These are phyloP conservation scores for Diaporthe caulivora DNA, from an alignment of 2,329 filamentous ascomycete genomes.

Conservation along the genomic window DNA sequence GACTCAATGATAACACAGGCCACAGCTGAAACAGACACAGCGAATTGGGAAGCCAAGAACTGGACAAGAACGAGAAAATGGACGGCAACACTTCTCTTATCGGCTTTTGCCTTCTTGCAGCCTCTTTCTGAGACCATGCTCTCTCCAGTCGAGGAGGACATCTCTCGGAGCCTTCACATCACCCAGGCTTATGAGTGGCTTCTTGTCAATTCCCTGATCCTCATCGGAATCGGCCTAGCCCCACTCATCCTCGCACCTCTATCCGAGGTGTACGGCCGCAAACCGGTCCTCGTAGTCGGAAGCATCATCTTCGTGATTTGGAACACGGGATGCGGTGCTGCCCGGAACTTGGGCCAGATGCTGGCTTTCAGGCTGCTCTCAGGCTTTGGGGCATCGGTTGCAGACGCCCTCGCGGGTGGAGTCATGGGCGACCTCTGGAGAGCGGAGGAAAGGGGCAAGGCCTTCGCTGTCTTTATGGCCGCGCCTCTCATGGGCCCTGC, in stretches of 20 bases:
- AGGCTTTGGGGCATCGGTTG: neutral
- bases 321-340: slow-evolving; percentile 20
- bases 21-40: too few relatives aligned
- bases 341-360: slow-evolving; percentile 6
- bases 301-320: slow-evolving; percentile 15
- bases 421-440: slow-evolving; percentile 61
- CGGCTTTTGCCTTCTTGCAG: slow-evolving; percentile 64
- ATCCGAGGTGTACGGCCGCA: slow-evolving; percentile 60
- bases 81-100: slow-evolving; percentile 60
- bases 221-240: slow-evolving; percentile 24
- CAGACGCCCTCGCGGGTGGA: slow-evolving; percentile 14
- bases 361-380: slow-evolving; percentile 16
- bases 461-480: slow-evolving; percentile 70
- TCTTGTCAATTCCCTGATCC: slow-evolving; percentile 18
- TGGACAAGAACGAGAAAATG: slow-evolving; percentile 60
- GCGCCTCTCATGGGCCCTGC: slow-evolving; percentile 75
- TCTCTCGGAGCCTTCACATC: neutral
- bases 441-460: slow-evolving; percentile 70
- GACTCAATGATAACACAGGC: neutral
- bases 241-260: slow-evolving; percentile 49
- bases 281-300: slow-evolving; percentile 46
- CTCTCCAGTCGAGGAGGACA: neutral
- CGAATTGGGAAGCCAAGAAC: slow-evolving; percentile 47
- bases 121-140: slow-evolving; percentile 63
- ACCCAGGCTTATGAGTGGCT: slow-evolving; percentile 16